These are phyloP conservation scores for Sclerotinia trifoliorum DNA, from an alignment of 2,329 filamentous ascomycete species.

Conservation along the genomic window DNA sequence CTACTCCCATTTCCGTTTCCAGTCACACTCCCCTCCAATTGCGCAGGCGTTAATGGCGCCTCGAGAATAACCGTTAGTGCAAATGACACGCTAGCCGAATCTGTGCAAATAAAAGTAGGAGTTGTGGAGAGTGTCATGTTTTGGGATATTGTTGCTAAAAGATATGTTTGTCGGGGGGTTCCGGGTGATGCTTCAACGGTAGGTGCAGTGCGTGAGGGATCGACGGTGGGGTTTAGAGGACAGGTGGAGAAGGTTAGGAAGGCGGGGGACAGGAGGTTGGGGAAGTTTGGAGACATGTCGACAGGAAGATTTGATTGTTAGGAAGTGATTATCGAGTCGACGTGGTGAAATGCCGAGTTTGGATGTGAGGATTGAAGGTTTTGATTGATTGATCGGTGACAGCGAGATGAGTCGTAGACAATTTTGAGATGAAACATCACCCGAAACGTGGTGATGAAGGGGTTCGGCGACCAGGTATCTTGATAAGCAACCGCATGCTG, in stretches of 20 bases:
- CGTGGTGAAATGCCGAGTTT: not conserved
- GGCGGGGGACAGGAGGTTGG: constrained; percentile 27
- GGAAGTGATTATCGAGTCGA: not conserved
- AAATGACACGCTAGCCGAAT: constrained; percentile 28
- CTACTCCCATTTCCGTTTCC: constrained; percentile 17
- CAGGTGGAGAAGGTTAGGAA: constrained; percentile 32
- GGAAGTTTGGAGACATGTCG: constrained; percentile 24
- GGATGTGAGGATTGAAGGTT: not conserved
- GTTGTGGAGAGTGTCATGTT: constrained; percentile 37
- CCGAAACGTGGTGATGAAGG: constrained; percentile 5
- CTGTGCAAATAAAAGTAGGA: constrained; percentile 37
- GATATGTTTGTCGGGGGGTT: constrained; percentile 23
- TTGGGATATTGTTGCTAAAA: constrained; percentile 34
- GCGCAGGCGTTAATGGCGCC: constrained; percentile 22
- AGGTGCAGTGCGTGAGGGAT: not conserved
- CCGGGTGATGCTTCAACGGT: constrained; percentile 9
- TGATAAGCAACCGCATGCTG: not conserved
- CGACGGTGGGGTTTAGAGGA: constrained; percentile 25
- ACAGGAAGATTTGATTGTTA: not conserved
- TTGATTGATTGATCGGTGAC: not conserved
- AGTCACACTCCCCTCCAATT: constrained; percentile 15
- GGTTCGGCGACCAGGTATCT: not conserved
- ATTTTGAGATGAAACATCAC: not conserved
- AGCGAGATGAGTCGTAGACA: not conserved
- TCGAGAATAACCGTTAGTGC: constrained; percentile 31